Evolutionary conservation across 192 early-diverging fungal species (phyloP).

Genomic region (Phycomyces blakesleeanus): DNA sequence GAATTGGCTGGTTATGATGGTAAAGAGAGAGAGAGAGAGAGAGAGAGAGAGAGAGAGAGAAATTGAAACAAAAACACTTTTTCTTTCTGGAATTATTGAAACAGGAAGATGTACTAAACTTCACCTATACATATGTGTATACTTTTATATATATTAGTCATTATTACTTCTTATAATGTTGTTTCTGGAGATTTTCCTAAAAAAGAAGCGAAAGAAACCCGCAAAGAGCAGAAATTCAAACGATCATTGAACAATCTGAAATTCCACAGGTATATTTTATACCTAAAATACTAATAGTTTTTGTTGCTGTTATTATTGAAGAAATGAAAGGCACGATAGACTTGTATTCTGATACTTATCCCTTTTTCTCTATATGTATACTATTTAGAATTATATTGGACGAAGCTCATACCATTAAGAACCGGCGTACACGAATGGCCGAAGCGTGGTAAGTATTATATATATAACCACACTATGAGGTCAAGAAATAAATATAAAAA

Average conservation of each 20-base stretch:
- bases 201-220: no score
- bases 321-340: not conserved
- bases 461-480: not conserved
- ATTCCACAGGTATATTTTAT: slow-evolving; percentile 44
- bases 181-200: slow-evolving; percentile 12
- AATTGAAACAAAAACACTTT: no score
- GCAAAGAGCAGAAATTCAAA: no score
- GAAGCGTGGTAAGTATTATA: slow-evolving; percentile 34
- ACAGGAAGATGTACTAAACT: no score
- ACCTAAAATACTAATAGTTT: no score
- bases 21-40: no score
- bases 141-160: slow-evolving; percentile 29
- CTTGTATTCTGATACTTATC: not conserved
- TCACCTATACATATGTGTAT: no score
- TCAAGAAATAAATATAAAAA: not conserved
- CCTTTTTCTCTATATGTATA: no score
- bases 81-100: no score
- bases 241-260: slow-evolving; percentile 28
- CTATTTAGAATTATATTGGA: slow-evolving; percentile 46
- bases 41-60: no score
- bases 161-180: slow-evolving; percentile 46
- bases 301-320: no score
- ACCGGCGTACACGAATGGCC: slow-evolving; percentile 37
- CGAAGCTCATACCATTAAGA: slow-evolving; percentile 65
- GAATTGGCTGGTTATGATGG: slow-evolving; percentile 45